Evolutionary conservation across 306 rosid species (phyloP).

Genomic region (Comarum palustre): DNA sequence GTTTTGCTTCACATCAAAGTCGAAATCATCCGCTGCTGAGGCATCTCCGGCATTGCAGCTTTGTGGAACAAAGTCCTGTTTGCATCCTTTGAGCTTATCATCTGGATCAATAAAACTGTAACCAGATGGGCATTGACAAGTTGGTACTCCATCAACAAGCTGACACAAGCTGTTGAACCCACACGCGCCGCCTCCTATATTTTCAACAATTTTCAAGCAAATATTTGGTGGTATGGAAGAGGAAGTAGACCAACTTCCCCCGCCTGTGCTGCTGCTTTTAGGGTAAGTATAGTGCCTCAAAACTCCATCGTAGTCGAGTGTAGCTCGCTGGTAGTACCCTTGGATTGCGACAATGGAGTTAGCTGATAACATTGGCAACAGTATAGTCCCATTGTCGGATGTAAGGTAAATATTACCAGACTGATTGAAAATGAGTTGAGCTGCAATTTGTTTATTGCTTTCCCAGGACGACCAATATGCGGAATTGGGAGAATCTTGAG

Average conservation of each 20-base stretch:
- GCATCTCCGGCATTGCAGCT: constrained; percentile 27
- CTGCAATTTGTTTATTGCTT: not conserved
- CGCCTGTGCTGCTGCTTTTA: constrained; percentile 5
- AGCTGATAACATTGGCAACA: not conserved
- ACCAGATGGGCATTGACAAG: constrained; percentile 14
- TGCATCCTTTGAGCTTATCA: constrained; percentile 40
- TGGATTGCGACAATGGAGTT: not conserved
- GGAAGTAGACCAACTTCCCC: constrained; percentile 25
- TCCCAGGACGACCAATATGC: not conserved
- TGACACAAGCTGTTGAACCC: constrained; percentile 36
- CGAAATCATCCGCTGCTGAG: constrained; percentile 13
- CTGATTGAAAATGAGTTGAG: not conserved
- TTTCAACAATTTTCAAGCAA: not conserved
- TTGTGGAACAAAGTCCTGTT: constrained; percentile 31
- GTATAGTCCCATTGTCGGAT: not conserved
- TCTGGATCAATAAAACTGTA: constrained; percentile 34
- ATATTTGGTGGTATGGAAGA: constrained; percentile 29
- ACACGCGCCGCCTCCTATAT: constrained; percentile 33
- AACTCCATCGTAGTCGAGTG: constrained; percentile 58
- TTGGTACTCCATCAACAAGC: constrained; percentile 18
- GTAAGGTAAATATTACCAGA: not conserved
- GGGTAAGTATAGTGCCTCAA: constrained; percentile 48
- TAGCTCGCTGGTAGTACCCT: constrained; percentile 45
- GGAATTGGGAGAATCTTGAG: not conserved
- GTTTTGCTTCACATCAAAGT: constrained; percentile 11